Base-by-base conservation (phyloP, 768 basidiomycete genomes). In the Ramaria rubella region DNA sequence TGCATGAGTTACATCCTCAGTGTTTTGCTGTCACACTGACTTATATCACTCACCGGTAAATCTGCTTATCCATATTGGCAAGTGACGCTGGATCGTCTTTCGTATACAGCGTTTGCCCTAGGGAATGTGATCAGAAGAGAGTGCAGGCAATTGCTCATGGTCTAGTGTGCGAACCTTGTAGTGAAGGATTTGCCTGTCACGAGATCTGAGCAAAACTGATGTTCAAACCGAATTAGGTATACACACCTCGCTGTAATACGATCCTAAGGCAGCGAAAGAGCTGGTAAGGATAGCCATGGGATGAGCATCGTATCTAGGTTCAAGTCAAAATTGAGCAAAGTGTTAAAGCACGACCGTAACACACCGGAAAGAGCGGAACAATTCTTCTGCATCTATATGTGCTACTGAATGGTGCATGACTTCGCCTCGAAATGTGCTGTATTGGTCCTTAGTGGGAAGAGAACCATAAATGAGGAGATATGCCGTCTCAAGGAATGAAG, bases 201-300 rank as follows among this genome's bases (percentile, higher is more conserved):
- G 12, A n/a, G 12, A 36, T n/a, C 3, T 26, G 9, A 29, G 31
- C 5, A 38, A 29, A 19, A 27, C 5, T 26, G 48, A n/a, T 49
- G n/a, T n/a, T 6, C 15, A 40, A 17, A 17, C n/a, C 40, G 2
- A 42, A 42, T 17, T 17, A 14, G 9, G 29, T 57, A 24, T 11
- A 52, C 45, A 49, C 33, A 62, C 90, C 64, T 93, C 90, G 62
- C 79, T 74, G 65, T 93, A 93, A 67, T 90, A 90, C 5, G 88
- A 90, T 4, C 92, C 91, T 21, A 95, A 71, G 64, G 94, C 93
- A 6, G 92, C 82, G 62, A 94, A 88, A 4, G 88, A 88, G 62
- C 86, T 89, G 4, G 86, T 90, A 44, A 93, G 76, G 60, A 94
- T 93, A 19, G 88, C 83, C 91, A 93, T 94, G 0, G 92, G 92